Base-by-base conservation (phyloP, 2,329 filamentous ascomycete genomes). In the Neonectria coccinea region DNA sequence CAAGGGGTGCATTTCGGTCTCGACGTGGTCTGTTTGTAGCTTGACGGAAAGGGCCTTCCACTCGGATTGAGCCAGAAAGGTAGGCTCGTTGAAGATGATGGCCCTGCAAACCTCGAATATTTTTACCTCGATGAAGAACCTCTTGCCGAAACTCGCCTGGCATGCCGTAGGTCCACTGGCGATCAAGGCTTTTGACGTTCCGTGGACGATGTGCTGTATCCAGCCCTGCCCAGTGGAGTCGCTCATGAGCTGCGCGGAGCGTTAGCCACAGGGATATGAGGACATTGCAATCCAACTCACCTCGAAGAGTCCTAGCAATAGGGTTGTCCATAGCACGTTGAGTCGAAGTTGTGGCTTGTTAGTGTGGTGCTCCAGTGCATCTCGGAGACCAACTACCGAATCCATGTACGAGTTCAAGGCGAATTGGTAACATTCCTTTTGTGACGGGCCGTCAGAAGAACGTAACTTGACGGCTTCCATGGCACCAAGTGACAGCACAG, bases 171-270 rank as follows among this genome's bases (percentile, higher is more conserved):
- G 75, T 0, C 78, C 78, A 3, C 62, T 70, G 0, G 76, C 76
- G 2, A 77, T 59, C 1, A 79, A 64, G 0, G 78, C 77, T 1
- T 65, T 76, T 0, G 75, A 72, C 0, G 78, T 79, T 8, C 78
- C 78, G 25, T 78, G 74, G 0, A 79, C 73, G 25, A 79, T 69
- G 11, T 79, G 78, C 6, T 77, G 76, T 4, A 78, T 36, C 78
- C 78, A 79, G 0, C 74, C 76, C 18, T 74, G 63, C 0, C 76
- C 78, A 0, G 76, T 74, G 0, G 70, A 61, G 27, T 79, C 77
- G 1, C 69, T 74, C 70, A 79, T 75, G 2, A 79, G 71, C 78
- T 79, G 10, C 0, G 20, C 1, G 8, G 20, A 20, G 47, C 12
- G 0, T 51, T 14, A 33, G 18, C 39, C 4, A 42, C 45, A 22